Conservation (phyloP, 257 asterid genomes). For the Plantago elongata region DNA sequence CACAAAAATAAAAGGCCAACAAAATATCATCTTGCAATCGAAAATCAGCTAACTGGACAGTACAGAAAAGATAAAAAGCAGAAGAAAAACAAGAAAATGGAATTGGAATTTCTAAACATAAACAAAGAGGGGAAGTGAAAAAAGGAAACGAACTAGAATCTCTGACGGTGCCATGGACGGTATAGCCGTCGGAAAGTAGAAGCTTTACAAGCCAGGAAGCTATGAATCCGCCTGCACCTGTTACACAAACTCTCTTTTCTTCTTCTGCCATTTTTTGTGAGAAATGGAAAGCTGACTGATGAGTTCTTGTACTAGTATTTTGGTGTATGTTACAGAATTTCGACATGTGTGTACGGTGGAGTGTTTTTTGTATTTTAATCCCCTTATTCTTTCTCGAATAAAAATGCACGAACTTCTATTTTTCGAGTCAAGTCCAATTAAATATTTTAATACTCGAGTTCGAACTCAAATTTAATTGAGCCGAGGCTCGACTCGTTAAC, state of each 20-base stretch:
- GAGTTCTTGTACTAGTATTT: background rate
- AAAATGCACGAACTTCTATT: too few relatives aligned
- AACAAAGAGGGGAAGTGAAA: background rate
- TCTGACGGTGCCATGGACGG: slow-evolving; percentile 69
- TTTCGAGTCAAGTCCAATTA: too few relatives aligned
- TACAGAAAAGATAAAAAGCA: background rate
- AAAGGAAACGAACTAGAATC: slow-evolving; percentile 42
- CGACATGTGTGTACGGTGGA: too few relatives aligned
- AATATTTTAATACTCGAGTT: too few relatives aligned
- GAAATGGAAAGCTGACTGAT: background rate
- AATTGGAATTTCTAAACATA: background rate
- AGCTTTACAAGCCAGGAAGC: slow-evolving; percentile 72
- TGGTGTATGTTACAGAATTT: background rate
- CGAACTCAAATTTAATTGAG: too few relatives aligned
- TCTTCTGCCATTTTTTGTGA: background rate
- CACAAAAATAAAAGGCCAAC: too few relatives aligned
- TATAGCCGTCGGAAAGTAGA: slow-evolving; percentile 58
- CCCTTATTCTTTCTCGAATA: too few relatives aligned
- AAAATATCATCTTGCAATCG: too few relatives aligned
- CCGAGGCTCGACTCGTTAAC: too few relatives aligned
- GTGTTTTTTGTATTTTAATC: too few relatives aligned
- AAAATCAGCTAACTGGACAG: too few relatives aligned
- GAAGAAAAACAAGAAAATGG: background rate
- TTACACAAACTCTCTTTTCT: slow-evolving; percentile 49
- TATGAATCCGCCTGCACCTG: slow-evolving; percentile 77